These are phyloP conservation scores for Medicago arabica DNA, from an alignment of 306 rosid species.

Conservation along the genomic window DNA sequence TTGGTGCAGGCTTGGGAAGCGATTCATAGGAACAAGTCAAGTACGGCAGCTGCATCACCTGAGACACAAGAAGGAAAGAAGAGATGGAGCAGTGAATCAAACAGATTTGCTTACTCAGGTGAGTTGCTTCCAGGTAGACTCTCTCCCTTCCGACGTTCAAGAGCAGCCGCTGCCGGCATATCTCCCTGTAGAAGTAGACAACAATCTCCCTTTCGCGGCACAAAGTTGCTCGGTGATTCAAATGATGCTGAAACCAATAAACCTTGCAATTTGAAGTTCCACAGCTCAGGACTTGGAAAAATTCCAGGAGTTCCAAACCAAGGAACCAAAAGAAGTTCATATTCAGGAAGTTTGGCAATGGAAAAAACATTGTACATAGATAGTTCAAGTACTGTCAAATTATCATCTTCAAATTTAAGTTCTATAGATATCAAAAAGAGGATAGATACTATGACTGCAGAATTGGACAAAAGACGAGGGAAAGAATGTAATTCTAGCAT, in stretches of 20 bases:
- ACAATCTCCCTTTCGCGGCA: conserved; percentile 60
- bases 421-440: conserved; percentile 46
- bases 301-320: conserved; percentile 46
- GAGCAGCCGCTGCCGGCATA: conserved; percentile 57
- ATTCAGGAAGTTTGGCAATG: conserved; percentile 49
- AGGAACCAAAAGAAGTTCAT: conserved; percentile 49
- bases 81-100: conserved; percentile 60
- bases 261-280: conserved; percentile 44
- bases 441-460: conserved; percentile 39
- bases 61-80: conserved; percentile 56
- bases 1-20: conserved; percentile 65
- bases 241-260: conserved; percentile 55
- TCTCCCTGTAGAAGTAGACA: conserved; percentile 73
- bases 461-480: conserved; percentile 43
- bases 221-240: conserved; percentile 55
- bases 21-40: conserved; percentile 55
- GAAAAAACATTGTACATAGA: conserved; percentile 90
- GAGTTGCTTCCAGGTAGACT: conserved; percentile 64
- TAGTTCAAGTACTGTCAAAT: conserved; percentile 54
- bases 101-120: conserved; percentile 60
- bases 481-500: conserved; percentile 39
- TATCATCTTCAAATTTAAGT: conserved; percentile 45
- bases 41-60: conserved; percentile 45
- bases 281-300: conserved; percentile 44
- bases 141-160: conserved; percentile 75